Evolutionary conservation across 768 basidiomycete genomes (phyloP).

Genomic region (Rhodotorula kratochvilovae): DNA sequence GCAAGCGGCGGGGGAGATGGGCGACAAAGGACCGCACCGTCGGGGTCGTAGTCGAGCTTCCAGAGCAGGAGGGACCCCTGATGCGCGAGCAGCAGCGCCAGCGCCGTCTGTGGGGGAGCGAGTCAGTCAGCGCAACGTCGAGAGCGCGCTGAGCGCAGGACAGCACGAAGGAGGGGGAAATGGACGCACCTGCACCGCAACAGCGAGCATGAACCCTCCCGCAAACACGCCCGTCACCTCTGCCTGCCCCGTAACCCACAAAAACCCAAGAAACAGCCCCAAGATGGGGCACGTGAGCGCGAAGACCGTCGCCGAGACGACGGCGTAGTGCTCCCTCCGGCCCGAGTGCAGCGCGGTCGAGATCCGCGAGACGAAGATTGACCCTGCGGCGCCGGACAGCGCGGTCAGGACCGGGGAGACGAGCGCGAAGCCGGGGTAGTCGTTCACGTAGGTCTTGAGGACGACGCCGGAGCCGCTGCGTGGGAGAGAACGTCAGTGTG

Average conservation of each 20-base stretch:
- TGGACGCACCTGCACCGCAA: conserved; percentile 30
- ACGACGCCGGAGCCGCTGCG: conserved; percentile 81
- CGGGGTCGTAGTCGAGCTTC: conserved; percentile 43
- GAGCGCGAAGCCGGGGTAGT: conserved; percentile 80
- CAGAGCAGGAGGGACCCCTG: conserved; percentile 36
- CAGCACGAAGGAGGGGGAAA: no score
- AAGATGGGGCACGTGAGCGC: conserved; percentile 75
- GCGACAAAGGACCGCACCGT: conserved; percentile 7
- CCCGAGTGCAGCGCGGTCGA: conserved; percentile 76
- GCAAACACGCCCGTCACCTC: conserved; percentile 65
- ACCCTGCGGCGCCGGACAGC: conserved; percentile 80
- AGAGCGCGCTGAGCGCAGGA: no score
- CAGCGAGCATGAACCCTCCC: conserved; percentile 54
- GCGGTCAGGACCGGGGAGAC: conserved; percentile 84
- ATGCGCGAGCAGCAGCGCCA: conserved; percentile 21
- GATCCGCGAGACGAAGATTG: conserved; percentile 82
- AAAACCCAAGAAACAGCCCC: conserved; percentile 64
- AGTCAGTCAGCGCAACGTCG: no score
- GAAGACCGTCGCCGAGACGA: conserved; percentile 56
- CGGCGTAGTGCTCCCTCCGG: conserved; percentile 26
- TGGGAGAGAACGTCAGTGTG: background rate
- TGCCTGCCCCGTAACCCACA: conserved; percentile 71
- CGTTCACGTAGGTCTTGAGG: conserved; percentile 79
- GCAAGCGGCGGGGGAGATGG: no score
- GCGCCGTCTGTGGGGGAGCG: background rate